Percentiles rank a stretch among this genome's conserved stretches.
Conservation (phyloP, 2,329 filamentous ascomycete genomes). For the Paraconiothyrium sp. region DNA sequence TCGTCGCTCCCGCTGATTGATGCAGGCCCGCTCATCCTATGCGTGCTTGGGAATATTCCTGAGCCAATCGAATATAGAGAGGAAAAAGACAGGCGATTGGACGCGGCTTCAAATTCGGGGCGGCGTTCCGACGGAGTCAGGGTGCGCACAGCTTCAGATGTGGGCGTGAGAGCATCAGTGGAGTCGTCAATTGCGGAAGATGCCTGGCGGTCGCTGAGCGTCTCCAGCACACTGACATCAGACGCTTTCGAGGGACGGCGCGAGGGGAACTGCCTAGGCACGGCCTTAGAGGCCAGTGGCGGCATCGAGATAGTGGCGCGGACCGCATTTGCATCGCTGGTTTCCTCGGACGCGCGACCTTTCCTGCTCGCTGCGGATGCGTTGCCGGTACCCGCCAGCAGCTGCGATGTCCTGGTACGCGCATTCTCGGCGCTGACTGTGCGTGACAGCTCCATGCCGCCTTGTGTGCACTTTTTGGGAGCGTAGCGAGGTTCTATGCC, state of each 20-base stretch:
- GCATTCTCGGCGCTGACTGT: constrained; percentile 51
- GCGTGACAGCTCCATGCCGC: constrained; percentile 38
- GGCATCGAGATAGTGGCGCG: constrained; percentile 73
- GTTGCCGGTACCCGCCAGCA: constrained; percentile 55
- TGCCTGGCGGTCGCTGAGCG: constrained; percentile 36
- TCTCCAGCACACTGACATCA: constrained; percentile 52
- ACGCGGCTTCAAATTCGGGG: constrained; percentile 58
- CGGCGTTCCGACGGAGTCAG: constrained; percentile 60
- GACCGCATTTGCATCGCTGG: constrained; percentile 66
- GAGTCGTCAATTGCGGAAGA: constrained; percentile 61
- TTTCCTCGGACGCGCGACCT: constrained; percentile 67
- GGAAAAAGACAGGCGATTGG: constrained; percentile 75
- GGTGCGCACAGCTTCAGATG: constrained; percentile 38
- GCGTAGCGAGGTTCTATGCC: constrained; percentile 13
- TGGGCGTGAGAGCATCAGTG: constrained; percentile 55
- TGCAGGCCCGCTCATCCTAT: constrained; percentile 60
- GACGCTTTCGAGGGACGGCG: constrained; percentile 54
- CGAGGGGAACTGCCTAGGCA: constrained; percentile 56
- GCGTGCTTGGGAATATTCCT: constrained; percentile 61
- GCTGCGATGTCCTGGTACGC: constrained; percentile 49
- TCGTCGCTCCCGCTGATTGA: constrained; percentile 58
- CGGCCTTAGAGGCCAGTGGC: constrained; percentile 57
- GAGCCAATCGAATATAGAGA: constrained; percentile 77
- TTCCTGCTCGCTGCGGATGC: constrained; percentile 59
- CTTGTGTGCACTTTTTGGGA: background rate